A percentile compares a stretch with the other conserved stretches of the same genome.
These are phyloP conservation scores for Saururus chinensis DNA, from an alignment of 164 flowering plant species.

Conservation along the genomic window DNA sequence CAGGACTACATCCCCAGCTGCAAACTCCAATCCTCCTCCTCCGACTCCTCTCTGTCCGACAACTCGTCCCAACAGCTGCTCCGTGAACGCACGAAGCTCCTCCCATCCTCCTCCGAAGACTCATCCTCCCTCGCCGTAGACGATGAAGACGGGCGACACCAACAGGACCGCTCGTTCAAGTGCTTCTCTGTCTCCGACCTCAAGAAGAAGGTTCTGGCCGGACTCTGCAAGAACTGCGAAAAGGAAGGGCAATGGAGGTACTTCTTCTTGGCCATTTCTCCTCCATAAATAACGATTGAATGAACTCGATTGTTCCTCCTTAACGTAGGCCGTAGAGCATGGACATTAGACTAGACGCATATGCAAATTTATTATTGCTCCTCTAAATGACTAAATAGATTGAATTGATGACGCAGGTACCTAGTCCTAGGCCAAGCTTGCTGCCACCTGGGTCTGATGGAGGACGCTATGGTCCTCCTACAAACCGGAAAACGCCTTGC, in stretches of 20 bases:
- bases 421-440: constrained; percentile 87
- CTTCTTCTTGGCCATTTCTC: neutral
- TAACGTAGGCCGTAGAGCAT: no score
- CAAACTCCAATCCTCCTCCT: constrained; percentile 33
- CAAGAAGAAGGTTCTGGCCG: constrained; percentile 82
- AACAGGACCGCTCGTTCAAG: constrained; percentile 38
- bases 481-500: constrained; percentile 90
- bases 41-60: constrained; percentile 33
- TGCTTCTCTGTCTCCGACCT: constrained; percentile 92
- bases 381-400: no score
- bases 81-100: constrained; percentile 62
- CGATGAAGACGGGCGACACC: neutral
- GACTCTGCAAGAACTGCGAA: constrained; percentile 50
- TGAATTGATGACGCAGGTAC: constrained; percentile 36
- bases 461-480: constrained; percentile 89
- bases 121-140: constrained; percentile 17
- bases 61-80: constrained; percentile 44
- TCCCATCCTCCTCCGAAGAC: constrained; percentile 27
- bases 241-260: constrained; percentile 96
- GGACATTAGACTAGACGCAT: no score
- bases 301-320: neutral
- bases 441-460: constrained; percentile 84
- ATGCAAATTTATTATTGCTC: no score
- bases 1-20: constrained; percentile 89
- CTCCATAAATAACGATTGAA: neutral